phyloP scores from a whole-genome alignment of 352 stramenopile genomes.

The Globisporangium emineosum region DNA sequence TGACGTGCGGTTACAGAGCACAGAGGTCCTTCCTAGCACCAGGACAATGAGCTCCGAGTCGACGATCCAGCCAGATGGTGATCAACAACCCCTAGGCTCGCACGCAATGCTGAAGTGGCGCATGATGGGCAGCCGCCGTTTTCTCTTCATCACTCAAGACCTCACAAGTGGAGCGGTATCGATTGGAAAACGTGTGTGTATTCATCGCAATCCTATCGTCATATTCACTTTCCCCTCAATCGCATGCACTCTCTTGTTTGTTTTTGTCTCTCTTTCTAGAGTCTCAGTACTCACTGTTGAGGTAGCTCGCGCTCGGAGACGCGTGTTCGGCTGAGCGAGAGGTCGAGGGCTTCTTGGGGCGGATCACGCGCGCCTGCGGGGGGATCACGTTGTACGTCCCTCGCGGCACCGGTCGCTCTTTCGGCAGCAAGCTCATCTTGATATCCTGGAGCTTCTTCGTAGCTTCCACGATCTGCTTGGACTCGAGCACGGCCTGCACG shows the following conservation, averaged over 20 bases:
- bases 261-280: background rate
- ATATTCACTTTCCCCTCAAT: background rate
- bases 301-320: slow-evolving; percentile 10
- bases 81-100: too few species aligned
- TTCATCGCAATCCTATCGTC: background rate
- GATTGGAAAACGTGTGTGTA: too few species aligned
- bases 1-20: too few species aligned
- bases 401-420: slow-evolving; percentile 43
- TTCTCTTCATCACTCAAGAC: too few species aligned
- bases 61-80: too few species aligned
- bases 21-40: too few species aligned
- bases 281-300: slow-evolving; percentile 13
- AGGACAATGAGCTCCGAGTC: too few species aligned
- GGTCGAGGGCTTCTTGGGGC: slow-evolving; percentile 58
- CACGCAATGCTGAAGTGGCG: too few species aligned
- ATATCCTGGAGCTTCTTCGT: slow-evolving; percentile 80
- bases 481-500: slow-evolving; percentile 91
- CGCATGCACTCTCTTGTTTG: background rate
- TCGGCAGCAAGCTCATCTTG: slow-evolving; percentile 74
- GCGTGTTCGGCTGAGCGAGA: slow-evolving; percentile 25
- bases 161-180: too few species aligned
- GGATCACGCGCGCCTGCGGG: slow-evolving; percentile 70
- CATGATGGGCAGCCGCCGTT: too few species aligned
- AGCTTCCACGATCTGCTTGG: slow-evolving; percentile 85
- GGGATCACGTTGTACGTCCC: slow-evolving; percentile 71